A percentile compares a stretch with the other conserved stretches of the same genome.
Evolutionary conservation across 345 rosid species (phyloP).

Genomic region (Heritiera littoralis): DNA sequence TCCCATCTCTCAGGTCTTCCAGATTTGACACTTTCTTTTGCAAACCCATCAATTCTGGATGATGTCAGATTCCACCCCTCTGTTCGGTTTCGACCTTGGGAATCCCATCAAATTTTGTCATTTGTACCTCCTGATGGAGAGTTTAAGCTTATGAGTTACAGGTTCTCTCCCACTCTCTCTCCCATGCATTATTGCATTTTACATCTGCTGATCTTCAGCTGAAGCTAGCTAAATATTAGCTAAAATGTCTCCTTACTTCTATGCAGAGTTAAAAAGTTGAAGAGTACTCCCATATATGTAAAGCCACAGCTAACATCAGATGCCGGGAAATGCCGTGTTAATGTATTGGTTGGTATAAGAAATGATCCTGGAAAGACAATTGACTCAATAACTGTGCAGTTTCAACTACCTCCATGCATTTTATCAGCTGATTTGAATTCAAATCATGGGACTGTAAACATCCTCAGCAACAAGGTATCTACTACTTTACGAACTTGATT

Average conservation of each 20-base stretch:
- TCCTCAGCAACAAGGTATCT: conserved; percentile 77
- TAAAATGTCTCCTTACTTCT: background rate
- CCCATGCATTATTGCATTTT: no score
- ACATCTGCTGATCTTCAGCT: background rate
- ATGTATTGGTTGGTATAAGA: conserved; percentile 75
- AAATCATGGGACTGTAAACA: conserved; percentile 80
- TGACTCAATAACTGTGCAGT: conserved; percentile 76
- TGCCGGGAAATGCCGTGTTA: conserved; percentile 69
- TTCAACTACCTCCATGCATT: conserved; percentile 74
- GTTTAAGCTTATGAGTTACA: conserved; percentile 97
- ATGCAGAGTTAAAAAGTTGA: conserved; percentile 81
- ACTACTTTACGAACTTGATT: background rate
- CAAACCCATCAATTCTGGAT: conserved; percentile 74
- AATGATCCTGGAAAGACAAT: conserved; percentile 81
- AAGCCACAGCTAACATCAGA: conserved; percentile 90
- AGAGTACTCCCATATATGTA: conserved; percentile 75
- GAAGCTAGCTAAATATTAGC: background rate
- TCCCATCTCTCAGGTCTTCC: conserved; percentile 92
- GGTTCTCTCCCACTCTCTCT: conserved; percentile 39
- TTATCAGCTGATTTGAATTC: conserved; percentile 81
- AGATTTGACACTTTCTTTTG: conserved; percentile 84
- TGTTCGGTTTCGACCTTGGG: conserved; percentile 97
- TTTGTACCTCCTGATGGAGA: conserved; percentile 98
- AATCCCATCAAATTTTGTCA: conserved; percentile 84
- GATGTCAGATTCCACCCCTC: conserved; percentile 90